These are phyloP conservation scores for Cytospora piceicola DNA, from an alignment of 2,329 filamentous ascomycete species.

Conservation along the genomic window DNA sequence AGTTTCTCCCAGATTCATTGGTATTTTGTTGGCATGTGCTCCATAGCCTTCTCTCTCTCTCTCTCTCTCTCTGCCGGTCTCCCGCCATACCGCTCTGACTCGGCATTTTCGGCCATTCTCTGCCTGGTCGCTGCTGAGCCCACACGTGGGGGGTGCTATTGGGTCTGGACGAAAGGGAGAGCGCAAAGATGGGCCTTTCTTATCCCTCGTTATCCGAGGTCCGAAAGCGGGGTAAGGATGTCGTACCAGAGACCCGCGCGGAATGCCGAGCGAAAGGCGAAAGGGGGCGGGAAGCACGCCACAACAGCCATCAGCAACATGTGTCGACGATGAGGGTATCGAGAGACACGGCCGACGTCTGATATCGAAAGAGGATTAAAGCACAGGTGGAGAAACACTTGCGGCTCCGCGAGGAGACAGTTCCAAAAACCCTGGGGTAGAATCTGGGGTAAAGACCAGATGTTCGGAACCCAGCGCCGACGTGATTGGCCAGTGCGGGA, in stretches of 20 bases:
- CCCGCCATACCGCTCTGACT: neutral
- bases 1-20: neutral
- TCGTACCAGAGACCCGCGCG: conserved; percentile 1
- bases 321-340: neutral
- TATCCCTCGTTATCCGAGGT: conserved; percentile 27
- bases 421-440: conserved; percentile 21
- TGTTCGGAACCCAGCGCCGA: conserved; percentile 6
- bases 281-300: conserved; percentile 1
- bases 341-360: neutral
- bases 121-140: conserved; percentile 15
- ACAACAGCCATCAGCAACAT: neutral
- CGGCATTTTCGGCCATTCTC: conserved; percentile 12
- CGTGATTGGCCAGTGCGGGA: conserved; percentile 21
- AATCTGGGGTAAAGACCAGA: conserved; percentile 21
- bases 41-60: neutral
- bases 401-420: conserved; percentile 27
- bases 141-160: conserved; percentile 28
- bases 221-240: conserved; percentile 24
- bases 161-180: conserved; percentile 22
- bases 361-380: conserved; percentile 9
- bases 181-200: conserved; percentile 12
- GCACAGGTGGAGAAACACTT: conserved; percentile 26
- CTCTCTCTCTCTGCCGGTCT: neutral
- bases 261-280: conserved; percentile 5
- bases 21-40: neutral